Conservation (phyloP, 805 yeast species). For the Wickerhamomyces bovis region DNA sequence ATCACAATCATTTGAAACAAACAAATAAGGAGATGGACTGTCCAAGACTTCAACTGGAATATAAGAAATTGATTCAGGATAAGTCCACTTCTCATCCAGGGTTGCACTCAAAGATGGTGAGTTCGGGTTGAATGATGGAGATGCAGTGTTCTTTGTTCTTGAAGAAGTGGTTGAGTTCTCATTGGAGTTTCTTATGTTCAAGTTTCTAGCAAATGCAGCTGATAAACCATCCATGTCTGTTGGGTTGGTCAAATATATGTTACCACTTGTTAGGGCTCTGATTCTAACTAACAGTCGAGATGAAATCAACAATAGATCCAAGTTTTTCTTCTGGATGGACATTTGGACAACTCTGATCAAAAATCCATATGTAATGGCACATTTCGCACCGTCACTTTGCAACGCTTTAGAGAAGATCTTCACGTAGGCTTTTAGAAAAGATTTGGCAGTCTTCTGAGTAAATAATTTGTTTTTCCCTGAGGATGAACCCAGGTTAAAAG, state of each 20-base stretch:
- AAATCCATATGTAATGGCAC: slow-evolving; percentile 21
- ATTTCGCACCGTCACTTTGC: slow-evolving; percentile 22
- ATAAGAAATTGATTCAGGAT: slow-evolving; percentile 50
- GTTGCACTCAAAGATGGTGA: background rate
- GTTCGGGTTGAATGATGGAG: background rate
- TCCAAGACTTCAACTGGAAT: slow-evolving; percentile 40
- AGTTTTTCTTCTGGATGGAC: slow-evolving; percentile 30
- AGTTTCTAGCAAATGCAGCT: slow-evolving; percentile 49
- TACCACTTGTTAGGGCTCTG: slow-evolving; percentile 40
- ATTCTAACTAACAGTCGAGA: slow-evolving; percentile 50
- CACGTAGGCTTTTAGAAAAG: slow-evolving; percentile 21
- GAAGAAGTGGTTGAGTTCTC: slow-evolving; percentile 12
- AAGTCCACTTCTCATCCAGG: slow-evolving; percentile 43
- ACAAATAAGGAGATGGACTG: slow-evolving; percentile 27
- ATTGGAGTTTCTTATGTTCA: slow-evolving; percentile 21
- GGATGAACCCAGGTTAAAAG: background rate
- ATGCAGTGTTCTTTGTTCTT: slow-evolving; percentile 3
- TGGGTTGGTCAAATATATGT: slow-evolving; percentile 45
- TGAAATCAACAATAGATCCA: slow-evolving; percentile 38
- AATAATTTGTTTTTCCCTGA: slow-evolving; percentile 3
- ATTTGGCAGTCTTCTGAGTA: slow-evolving; percentile 11
- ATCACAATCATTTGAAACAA: slow-evolving; percentile 10
- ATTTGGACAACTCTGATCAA: slow-evolving; percentile 28
- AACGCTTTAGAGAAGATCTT: slow-evolving; percentile 23
- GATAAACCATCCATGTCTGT: slow-evolving; percentile 62